A percentile compares a stretch with the other conserved stretches of the same genome.
These are phyloP conservation scores for Beauveria sp. DNA, from an alignment of 2,329 filamentous ascomycete genomes.

Conservation along the genomic window DNA sequence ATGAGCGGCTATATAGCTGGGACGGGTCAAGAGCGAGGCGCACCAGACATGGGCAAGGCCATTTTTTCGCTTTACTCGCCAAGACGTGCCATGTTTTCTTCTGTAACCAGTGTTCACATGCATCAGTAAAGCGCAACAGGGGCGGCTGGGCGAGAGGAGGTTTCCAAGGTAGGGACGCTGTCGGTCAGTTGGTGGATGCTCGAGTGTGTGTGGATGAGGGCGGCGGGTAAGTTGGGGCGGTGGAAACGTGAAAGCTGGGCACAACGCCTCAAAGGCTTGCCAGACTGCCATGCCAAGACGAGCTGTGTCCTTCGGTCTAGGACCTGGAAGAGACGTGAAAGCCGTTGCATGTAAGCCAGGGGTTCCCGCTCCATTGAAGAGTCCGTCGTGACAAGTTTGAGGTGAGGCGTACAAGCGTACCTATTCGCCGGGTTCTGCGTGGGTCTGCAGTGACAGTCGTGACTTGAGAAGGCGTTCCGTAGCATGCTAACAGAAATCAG, in stretches of 20 bases:
- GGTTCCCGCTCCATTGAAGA: background rate
- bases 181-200: background rate
- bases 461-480: too few relatives aligned
- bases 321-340: background rate
- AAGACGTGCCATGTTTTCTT: background rate
- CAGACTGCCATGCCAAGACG: background rate
- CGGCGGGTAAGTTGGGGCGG: slow-evolving; percentile 1
- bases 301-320: slow-evolving; percentile 8
- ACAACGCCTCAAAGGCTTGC: background rate
- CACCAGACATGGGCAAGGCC: background rate
- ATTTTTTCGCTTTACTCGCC: background rate
- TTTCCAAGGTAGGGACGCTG: background rate
- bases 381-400: background rate
- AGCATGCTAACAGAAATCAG: background rate
- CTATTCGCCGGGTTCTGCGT: background rate
- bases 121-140: background rate
- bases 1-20: slow-evolving; percentile 8
- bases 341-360: background rate
- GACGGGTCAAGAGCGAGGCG: background rate
- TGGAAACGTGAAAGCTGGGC: slow-evolving; percentile 2
- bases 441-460: background rate
- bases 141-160: background rate
- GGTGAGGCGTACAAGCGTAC: background rate
- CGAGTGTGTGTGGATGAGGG: background rate
- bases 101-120: background rate